These are phyloP conservation scores for Nannizziopsis barbatae DNA, from an alignment of 2,329 filamentous ascomycete species.

Conservation along the genomic window DNA sequence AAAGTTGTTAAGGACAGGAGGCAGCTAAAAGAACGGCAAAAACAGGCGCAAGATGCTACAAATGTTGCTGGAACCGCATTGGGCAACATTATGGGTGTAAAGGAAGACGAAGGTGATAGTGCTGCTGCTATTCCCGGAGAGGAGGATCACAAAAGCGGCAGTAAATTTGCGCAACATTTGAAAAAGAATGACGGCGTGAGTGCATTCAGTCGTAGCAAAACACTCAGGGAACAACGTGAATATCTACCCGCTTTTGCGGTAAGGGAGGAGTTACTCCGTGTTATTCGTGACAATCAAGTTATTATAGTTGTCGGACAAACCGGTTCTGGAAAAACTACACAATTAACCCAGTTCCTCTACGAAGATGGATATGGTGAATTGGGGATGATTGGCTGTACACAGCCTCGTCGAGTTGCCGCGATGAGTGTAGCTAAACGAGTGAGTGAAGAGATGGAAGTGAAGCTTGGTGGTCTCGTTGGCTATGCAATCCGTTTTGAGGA, in stretches of 20 bases:
- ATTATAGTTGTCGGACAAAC: conserved; percentile 95
- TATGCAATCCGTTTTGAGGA: conserved; percentile 98
- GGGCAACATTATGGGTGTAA: conserved; percentile 90
- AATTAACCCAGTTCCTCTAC: conserved; percentile 88
- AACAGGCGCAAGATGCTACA: conserved; percentile 89
- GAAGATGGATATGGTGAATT: conserved; percentile 84
- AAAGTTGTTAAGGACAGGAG: conserved; percentile 82
- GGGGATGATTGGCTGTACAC: conserved; percentile 92
- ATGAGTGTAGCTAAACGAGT: conserved; percentile 99
- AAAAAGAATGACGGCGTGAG: conserved; percentile 80
- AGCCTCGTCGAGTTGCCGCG: conserved; percentile 88
- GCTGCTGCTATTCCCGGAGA: conserved; percentile 66
- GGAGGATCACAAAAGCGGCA: conserved; percentile 51
- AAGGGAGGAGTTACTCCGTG: conserved; percentile 77
- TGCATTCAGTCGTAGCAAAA: conserved; percentile 86
- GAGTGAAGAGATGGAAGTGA: conserved; percentile 94
- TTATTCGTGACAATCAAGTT: conserved; percentile 94
- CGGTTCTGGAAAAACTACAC: conserved; percentile 93
- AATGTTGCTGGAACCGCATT: conserved; percentile 83
- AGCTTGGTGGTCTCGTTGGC: conserved; percentile 74
- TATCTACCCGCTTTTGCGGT: conserved; percentile 94
- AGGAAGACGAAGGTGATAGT: conserved; percentile 79
- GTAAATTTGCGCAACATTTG: conserved; percentile 82
- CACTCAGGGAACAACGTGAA: conserved; percentile 78
- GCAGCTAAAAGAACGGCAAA: conserved; percentile 84